Base-by-base conservation (phyloP, 345 rosid genomes). In the Pelargonium nanum region DNA sequence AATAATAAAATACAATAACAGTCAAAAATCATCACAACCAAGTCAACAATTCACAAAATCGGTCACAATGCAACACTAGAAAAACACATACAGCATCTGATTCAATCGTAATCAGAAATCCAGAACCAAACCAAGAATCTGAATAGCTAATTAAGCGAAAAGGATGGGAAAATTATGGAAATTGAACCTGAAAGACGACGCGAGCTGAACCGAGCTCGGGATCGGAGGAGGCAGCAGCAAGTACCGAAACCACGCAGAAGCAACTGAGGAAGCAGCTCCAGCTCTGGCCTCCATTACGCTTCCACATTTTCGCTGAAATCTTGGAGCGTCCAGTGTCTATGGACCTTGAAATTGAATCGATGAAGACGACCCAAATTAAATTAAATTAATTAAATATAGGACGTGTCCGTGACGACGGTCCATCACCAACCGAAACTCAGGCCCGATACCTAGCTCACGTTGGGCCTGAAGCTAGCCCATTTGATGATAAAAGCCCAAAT, bases 141-240 rank as follows among this genome's bases (percentile, higher is more conserved):
- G 15, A 40, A 40, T 17, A 53, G 17, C 5, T 19, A n/a, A 54
- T 19, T 16, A n/a, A n/a, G n/a, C n/a, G n/a, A n/a, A n/a, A n/a
- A n/a, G n/a, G n/a, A n/a, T n/a, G n/a, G n/a, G 48, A 12, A 40
- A 40, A 40, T 40, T 17, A n/a, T n/a, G n/a, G 48, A 40, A 17
- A 40, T 40, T 12, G 64, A 60, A 92, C 96, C 94, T 93, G 97
- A 62, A 89, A 93, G 68, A 85, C 94, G 73, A 89, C 96, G 57
- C 94, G 99, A 66, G 88, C 79, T n/a, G 97, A 87, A 50, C 94
- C 71, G 44, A 93, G 78, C 62, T 77, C 77, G n/a, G 90, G 94
- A 32, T 83, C 93, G n/a, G n/a, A n/a, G 5, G 66, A 68, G 21
- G 75, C 73, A 20, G 66, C 70, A n/a, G n/a, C n/a, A 28, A 64